Evolutionary conservation across 371 early-diverging fungal species (phyloP).

Genomic region (Lichtheimia corymbifera): DNA sequence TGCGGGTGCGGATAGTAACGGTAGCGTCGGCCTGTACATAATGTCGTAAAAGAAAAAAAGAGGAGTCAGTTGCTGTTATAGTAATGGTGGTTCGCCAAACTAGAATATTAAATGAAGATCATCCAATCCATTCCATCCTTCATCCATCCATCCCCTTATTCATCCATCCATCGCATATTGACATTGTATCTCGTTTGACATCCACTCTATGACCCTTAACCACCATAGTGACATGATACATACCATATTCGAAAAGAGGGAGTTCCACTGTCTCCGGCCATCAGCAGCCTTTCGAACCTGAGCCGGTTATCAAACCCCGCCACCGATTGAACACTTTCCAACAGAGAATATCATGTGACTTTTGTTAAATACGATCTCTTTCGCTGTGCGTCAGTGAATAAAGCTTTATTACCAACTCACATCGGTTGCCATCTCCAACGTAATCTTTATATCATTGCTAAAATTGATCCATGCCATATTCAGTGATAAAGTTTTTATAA

Average conservation of each 20-base stretch:
- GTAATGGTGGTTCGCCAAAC: too few species aligned
- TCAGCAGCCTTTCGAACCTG: too few species aligned
- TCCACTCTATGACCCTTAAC: background rate
- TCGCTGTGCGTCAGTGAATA: too few species aligned
- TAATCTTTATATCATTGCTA: too few species aligned
- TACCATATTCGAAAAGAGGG: slow-evolving; percentile 4
- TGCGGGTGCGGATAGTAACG: slow-evolving; percentile 97
- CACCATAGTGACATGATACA: background rate
- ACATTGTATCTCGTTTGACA: background rate
- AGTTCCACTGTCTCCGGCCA: background rate
- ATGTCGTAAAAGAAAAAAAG: background rate
- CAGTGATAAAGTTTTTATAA: too few species aligned
- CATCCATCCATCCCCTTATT: background rate
- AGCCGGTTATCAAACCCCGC: too few species aligned
- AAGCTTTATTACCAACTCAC: too few species aligned
- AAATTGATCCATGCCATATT: too few species aligned
- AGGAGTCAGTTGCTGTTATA: background rate
- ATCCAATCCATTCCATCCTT: slow-evolving; percentile 2
- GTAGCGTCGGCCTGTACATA: slow-evolving; percentile 67
- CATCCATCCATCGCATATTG: background rate
- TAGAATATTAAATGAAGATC: background rate
- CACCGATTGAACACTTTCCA: too few species aligned
- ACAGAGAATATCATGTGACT: too few species aligned
- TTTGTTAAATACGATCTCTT: too few species aligned
- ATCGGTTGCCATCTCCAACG: too few species aligned